Base-by-base conservation (phyloP, 1,284 basidiomycete genomes). In the Pascua sp. region DNA sequence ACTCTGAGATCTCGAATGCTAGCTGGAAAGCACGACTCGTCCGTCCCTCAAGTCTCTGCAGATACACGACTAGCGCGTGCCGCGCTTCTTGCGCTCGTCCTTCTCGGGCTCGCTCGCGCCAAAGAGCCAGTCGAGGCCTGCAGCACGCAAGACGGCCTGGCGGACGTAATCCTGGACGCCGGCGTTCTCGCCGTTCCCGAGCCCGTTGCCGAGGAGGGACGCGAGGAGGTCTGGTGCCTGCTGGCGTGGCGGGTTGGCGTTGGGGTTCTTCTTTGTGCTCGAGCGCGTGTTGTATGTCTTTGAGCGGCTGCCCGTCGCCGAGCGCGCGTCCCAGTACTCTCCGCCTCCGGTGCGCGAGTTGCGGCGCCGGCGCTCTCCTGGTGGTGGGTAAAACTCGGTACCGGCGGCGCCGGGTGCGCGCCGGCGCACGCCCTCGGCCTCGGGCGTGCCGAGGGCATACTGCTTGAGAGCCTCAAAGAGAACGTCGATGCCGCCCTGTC, bases 401-500 rank as follows among this genome's bases (percentile, higher is more conserved):
- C 47, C 16, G n/a, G 15, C 44, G 2, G 42, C 41, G 36, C 40
- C 49, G 8, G 42, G 49, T 8, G 49, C 49, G 2, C 49, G 43
- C 3, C 24, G 43, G 5, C 49, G 45, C 24, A 24, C 36, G 2
- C 49, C 49, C 40, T 41, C 39, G 16, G 38, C 45, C 24, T 42
- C 37, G 38, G 44, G 49, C 11, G 53, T 47, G 7, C 44, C 51
- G 9, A 71, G 40, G 16, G 66, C 59, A 49, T 65, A 73, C 45
- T 70, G 63, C 59, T 72, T 71, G 16, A 67, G 66, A 7, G 70
- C 51, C 40, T 68, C 65, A 18, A 70, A 63, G 39, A 75, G 45
- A 40, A 74, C 71, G 36, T 66, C 67, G 49, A 74, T 66, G 13
- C 66, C 63, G 40, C 72, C 74, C 52, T 76, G 74, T 15, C 70